phyloP scores from a whole-genome alignment of 2,329 filamentous ascomycete species.

The Botrytis deweyae region DNA sequence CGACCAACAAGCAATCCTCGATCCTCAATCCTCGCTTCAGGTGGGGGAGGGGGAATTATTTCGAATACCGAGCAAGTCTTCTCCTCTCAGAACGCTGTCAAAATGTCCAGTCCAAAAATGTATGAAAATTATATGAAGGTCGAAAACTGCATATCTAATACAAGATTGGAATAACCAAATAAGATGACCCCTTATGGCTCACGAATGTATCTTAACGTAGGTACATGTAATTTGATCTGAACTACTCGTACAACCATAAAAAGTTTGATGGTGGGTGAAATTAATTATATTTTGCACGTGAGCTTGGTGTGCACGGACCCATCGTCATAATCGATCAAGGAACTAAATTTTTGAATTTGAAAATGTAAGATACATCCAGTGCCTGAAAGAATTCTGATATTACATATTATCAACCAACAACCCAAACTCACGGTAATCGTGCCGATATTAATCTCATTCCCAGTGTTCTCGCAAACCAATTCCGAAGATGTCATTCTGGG shows the following conservation, averaged over 20 bases:
- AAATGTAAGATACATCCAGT: constrained; percentile 6
- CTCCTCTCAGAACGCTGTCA: not conserved
- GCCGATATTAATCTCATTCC: not conserved
- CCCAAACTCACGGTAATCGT: not conserved
- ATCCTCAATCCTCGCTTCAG: constrained; percentile 13
- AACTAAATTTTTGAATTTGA: constrained; percentile 21
- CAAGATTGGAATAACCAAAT: not conserved
- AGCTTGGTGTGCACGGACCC: constrained; percentile 10
- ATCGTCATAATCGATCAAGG: constrained; percentile 8
- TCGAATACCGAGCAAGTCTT: not conserved
- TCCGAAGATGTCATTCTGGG: constrained; percentile 42
- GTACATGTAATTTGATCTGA: not conserved
- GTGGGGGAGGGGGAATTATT: not conserved
- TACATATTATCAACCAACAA: constrained; percentile 4
- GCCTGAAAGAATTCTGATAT: constrained; percentile 2
- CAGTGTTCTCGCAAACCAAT: not conserved
- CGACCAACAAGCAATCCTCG: not conserved
- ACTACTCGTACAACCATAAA: not conserved
- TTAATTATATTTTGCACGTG: constrained; percentile 7
- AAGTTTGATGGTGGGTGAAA: constrained; percentile 16
- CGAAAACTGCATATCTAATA: not conserved
- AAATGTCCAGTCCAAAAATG: not conserved
- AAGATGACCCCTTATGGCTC: not conserved
- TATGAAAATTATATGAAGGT: not conserved
- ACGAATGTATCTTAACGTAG: not conserved